Percentiles rank a stretch among this genome's conserved stretches.
Evolutionary conservation across 106 monocot genomes (phyloP).

Genomic region (Alisma plantagoaquatica): DNA sequence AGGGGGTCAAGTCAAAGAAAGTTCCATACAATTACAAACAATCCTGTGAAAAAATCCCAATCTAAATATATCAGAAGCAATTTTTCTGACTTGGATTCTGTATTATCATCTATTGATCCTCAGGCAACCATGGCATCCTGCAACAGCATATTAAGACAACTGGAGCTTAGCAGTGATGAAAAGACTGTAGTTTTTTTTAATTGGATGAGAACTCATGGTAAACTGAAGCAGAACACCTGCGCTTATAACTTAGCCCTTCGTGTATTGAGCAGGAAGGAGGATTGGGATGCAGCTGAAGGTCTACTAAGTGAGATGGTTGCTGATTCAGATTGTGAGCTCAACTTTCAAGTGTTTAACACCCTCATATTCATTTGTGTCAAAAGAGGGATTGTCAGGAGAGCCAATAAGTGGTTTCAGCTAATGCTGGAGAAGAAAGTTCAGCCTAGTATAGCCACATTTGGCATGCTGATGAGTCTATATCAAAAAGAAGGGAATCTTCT

Average conservation of each 20-base stretch:
- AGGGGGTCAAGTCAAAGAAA: conserved; percentile 18
- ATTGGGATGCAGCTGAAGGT: conserved; percentile 47
- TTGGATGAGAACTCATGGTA: conserved; percentile 83
- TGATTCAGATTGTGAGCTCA: conserved; percentile 39
- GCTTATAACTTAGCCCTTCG: conserved; percentile 67
- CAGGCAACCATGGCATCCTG: conserved; percentile 44
- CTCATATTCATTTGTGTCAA: conserved; percentile 63
- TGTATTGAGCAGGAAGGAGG: conserved; percentile 63
- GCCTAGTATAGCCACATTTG: conserved; percentile 57
- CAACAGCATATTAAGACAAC: conserved; percentile 43
- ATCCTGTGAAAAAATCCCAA: conserved; percentile 7
- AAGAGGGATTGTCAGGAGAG: conserved; percentile 38
- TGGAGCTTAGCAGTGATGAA: conserved; percentile 43
- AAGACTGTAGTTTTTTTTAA: conserved; percentile 54
- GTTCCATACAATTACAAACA: conserved; percentile 12
- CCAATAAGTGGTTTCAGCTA: conserved; percentile 54
- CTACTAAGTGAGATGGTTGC: conserved; percentile 65
- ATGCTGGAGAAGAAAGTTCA: conserved; percentile 59
- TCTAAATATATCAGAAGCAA: conserved; percentile 12
- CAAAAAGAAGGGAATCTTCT: conserved; percentile 44
- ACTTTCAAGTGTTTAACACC: conserved; percentile 44
- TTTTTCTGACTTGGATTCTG: conserved; percentile 9
- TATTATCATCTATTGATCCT: conserved; percentile 29
- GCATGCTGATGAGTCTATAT: conserved; percentile 89
- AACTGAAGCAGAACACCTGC: conserved; percentile 43